Evolutionary conservation across 2,329 filamentous ascomycete genomes (phyloP).

Genomic region (Talaromyces atroroseus): DNA sequence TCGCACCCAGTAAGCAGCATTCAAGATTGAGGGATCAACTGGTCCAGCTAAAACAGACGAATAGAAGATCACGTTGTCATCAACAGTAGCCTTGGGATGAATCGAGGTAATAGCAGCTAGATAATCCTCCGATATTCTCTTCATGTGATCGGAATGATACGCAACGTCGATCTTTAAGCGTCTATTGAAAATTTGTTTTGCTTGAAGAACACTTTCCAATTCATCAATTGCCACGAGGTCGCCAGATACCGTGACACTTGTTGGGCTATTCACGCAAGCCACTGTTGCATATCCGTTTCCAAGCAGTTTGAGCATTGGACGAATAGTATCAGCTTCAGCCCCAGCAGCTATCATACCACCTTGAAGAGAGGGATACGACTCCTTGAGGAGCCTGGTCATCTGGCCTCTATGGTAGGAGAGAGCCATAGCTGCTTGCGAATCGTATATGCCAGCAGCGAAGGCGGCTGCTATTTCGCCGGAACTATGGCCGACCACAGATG

Average conservation of each 20-base stretch:
- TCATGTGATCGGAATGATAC: conserved; percentile 36
- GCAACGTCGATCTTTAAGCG: conserved; percentile 16
- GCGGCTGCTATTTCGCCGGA: conserved; percentile 19
- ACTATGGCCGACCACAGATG: conserved; percentile 16
- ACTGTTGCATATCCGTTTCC: conserved; percentile 23
- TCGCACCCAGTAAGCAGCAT: conserved; percentile 28
- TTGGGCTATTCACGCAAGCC: conserved; percentile 37
- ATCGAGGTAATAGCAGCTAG: conserved; percentile 5
- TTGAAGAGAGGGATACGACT: background rate
- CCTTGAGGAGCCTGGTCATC: conserved; percentile 18
- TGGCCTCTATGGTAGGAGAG: conserved; percentile 18
- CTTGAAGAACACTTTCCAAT: conserved; percentile 16
- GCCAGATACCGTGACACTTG: conserved; percentile 33
- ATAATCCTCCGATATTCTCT: conserved; percentile 27
- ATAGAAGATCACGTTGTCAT: background rate
- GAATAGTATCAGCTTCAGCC: conserved; percentile 15
- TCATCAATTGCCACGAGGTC: conserved; percentile 23
- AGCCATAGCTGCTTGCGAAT: conserved; percentile 18
- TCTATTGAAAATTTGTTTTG: background rate
- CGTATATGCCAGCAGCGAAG: conserved; percentile 18
- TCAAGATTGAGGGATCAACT: conserved; percentile 5
- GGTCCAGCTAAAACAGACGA: conserved; percentile 21
- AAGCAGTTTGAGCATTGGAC: conserved; percentile 14
- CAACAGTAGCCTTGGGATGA: background rate
- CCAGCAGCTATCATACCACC: conserved; percentile 29